phyloP scores from a whole-genome alignment of 306 rosid species.

The Rubus parviflorus region DNA sequence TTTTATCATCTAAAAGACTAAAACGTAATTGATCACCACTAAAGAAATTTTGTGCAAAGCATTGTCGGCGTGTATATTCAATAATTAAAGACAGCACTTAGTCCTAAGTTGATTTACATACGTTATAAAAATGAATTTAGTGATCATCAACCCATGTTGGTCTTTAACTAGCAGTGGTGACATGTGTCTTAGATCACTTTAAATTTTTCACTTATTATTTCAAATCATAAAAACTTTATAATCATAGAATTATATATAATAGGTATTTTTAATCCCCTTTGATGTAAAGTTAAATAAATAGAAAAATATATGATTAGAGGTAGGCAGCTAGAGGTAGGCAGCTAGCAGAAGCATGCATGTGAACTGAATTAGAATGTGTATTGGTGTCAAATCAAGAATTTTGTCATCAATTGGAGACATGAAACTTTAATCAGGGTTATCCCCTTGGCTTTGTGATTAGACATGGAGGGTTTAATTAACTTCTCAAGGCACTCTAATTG shows the following conservation, averaged over 20 bases:
- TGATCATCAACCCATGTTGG: background rate
- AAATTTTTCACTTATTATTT: too few relatives aligned
- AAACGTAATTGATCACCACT: slow-evolving; percentile 19
- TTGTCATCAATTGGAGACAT: slow-evolving; percentile 43
- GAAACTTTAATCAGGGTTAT: slow-evolving; percentile 45
- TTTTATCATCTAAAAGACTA: background rate
- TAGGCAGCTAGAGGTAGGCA: too few relatives aligned
- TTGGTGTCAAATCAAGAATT: slow-evolving; percentile 45
- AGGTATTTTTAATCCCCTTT: too few relatives aligned
- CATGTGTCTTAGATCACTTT: background rate
- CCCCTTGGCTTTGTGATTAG: slow-evolving; percentile 36
- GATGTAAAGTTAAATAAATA: too few relatives aligned
- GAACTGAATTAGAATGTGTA: slow-evolving; percentile 39
- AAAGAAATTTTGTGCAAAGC: background rate
- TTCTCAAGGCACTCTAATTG: slow-evolving; percentile 64
- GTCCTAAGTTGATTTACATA: background rate
- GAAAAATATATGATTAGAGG: too few relatives aligned
- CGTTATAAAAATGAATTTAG: background rate
- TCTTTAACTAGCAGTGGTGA: background rate
- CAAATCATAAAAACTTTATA: too few relatives aligned
- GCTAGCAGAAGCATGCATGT: slow-evolving; percentile 23
- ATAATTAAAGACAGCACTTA: background rate
- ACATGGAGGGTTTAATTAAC: slow-evolving; percentile 45
- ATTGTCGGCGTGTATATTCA: background rate
- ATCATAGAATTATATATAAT: too few relatives aligned